A percentile compares a stretch with the other conserved stretches of the same genome.
These are phyloP conservation scores for Podospora fimiseda DNA, from an alignment of 495 filamentous ascomycete genomes.

Conservation along the genomic window DNA sequence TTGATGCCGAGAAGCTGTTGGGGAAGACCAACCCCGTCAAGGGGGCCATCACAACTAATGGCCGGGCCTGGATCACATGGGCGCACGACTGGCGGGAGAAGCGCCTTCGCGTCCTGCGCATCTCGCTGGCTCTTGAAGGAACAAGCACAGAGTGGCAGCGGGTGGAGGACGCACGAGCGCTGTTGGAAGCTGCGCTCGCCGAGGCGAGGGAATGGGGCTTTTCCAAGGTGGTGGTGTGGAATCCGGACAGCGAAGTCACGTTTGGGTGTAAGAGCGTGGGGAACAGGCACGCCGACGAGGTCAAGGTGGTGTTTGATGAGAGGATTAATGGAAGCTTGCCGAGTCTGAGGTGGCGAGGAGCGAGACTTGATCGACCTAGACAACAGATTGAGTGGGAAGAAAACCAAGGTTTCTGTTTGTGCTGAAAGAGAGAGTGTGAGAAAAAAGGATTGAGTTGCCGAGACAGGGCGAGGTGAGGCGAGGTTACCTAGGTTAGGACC, in stretches of 20 bases:
- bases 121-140: slow-evolving; percentile 50
- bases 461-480: too few species aligned
- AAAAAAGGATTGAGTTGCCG: too few species aligned
- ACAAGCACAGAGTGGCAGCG: slow-evolving; percentile 26
- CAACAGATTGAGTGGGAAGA: slow-evolving; percentile 64
- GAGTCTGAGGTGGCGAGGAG: slow-evolving; percentile 42
- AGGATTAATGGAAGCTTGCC: slow-evolving; percentile 38
- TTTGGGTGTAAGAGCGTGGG: slow-evolving; percentile 31
- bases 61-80: slow-evolving; percentile 63
- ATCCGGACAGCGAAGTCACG: slow-evolving; percentile 29
- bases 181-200: slow-evolving; percentile 33
- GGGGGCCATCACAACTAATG: slow-evolving; percentile 49
- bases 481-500: too few species aligned
- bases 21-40: slow-evolving; percentile 49
- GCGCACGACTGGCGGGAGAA: slow-evolving; percentile 44
- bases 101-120: slow-evolving; percentile 67
- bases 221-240: slow-evolving; percentile 40
- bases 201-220: slow-evolving; percentile 38
- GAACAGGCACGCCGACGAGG: slow-evolving; percentile 30
- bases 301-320: slow-evolving; percentile 34
- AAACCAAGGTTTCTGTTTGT: slow-evolving; percentile 90
- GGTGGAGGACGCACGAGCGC: slow-evolving; percentile 50
- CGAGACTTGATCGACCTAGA: slow-evolving; percentile 21
- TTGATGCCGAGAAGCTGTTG: slow-evolving; percentile 48
- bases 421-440: slow-evolving; percentile 41